Base-by-base conservation (phyloP, 208 protist genomes). In the Acanthamoeba royreba region DNA sequence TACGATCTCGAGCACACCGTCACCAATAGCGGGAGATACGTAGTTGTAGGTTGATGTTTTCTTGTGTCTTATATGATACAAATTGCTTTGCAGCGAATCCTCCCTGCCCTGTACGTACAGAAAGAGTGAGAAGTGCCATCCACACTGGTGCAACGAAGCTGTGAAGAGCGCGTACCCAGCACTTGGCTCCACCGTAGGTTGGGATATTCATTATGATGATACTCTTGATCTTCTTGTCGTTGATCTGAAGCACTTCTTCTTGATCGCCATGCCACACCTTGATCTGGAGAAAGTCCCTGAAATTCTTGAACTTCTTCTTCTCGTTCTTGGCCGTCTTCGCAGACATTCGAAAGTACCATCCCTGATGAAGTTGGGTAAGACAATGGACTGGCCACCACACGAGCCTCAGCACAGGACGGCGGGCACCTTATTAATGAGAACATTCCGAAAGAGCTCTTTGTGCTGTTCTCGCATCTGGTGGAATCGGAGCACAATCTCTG, bases 351-450 rank as follows among this genome's bases (percentile, higher is more conserved):
- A 52, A 83, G 22, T 83, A 83, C 72, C 72, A 83, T 15, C 83
- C 53, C 49, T 88, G 22, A 4, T 2, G 8, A 42, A n/a, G n/a
- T n/a, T n/a, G n/a, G n/a, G n/a, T n/a, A n/a, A n/a, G n/a, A n/a
- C n/a, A n/a, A n/a, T n/a, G n/a, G n/a, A n/a, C n/a, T n/a, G n/a
- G n/a, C n/a, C n/a, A n/a, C n/a, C n/a, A n/a, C n/a, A n/a, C n/a
- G n/a, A n/a, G n/a, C n/a, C n/a, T n/a, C n/a, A n/a, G n/a, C n/a
- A n/a, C n/a, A n/a, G n/a, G n/a, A n/a, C n/a, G n/a, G n/a, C n/a
- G n/a, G n/a, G n/a, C n/a, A 45, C 86, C 72, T 97, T 97, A 77
- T 98, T 98, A 4, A 97, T 47, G 11, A 86, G 69, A 38, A 89
- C 87, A 17, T 69, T 77, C 3, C 45, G 94, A 81, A 97, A 97